Conservation (phyloP, 306 rosid genomes). For the Comarum palustre region DNA sequence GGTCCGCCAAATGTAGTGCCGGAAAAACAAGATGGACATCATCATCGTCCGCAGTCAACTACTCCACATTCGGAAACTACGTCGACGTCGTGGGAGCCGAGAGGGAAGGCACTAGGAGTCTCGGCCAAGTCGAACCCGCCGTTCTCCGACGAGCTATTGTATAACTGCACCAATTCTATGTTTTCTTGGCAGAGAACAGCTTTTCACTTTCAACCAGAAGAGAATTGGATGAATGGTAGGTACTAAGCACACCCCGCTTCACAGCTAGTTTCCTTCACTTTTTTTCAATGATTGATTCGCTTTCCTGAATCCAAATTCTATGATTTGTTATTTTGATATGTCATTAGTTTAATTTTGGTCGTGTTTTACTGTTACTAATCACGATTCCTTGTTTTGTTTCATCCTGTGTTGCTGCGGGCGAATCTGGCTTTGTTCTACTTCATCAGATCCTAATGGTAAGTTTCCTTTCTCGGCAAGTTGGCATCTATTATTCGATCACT, state of each 20-base stretch:
- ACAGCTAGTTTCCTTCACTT: not conserved
- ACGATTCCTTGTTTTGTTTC: not conserved
- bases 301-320: constrained; percentile 11
- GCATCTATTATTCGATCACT: not conserved
- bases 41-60: not conserved
- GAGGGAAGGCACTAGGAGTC: constrained; percentile 67
- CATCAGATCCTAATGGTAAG: constrained; percentile 92
- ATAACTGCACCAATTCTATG: constrained; percentile 82
- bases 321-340: not conserved
- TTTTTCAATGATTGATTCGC: not conserved
- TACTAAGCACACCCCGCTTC: not conserved
- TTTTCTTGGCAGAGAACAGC: constrained; percentile 84
- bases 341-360: not conserved
- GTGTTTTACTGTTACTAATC: constrained; percentile 18
- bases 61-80: not conserved
- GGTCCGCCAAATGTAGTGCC: not conserved
- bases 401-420: constrained; percentile 15
- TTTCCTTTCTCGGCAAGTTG: not conserved
- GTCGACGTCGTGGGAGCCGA: constrained; percentile 25
- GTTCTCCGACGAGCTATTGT: constrained; percentile 26
- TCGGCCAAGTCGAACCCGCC: constrained; percentile 66
- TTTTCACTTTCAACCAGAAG: constrained; percentile 68
- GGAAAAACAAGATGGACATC: not conserved
- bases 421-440: constrained; percentile 21
- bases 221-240: constrained; percentile 88